Percentiles rank a stretch among this genome's conserved stretches.
Evolutionary conservation across 2,329 filamentous ascomycete genomes (phyloP).

Genomic region (Aureobasidium sp.): DNA sequence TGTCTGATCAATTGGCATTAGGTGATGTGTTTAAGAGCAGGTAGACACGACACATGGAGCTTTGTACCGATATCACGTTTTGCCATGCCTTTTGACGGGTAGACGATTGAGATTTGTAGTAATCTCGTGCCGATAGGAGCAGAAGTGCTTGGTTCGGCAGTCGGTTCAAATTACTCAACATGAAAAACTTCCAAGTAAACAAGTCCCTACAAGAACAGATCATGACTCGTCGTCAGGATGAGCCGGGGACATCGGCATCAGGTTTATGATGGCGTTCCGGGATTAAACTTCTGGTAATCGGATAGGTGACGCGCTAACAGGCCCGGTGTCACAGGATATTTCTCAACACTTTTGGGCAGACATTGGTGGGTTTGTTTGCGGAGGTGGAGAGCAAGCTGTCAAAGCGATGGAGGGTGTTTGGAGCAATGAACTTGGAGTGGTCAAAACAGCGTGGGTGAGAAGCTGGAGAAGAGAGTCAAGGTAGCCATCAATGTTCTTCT

Average conservation of each 20-base stretch:
- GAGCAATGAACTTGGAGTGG: neutral
- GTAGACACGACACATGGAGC: no score
- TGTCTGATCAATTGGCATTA: no score
- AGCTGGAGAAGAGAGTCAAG: neutral
- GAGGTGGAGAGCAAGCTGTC: neutral
- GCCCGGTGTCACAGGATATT: neutral
- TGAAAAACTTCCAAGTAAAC: neutral
- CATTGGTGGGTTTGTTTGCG: neutral
- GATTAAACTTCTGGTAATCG: neutral
- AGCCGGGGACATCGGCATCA: neutral
- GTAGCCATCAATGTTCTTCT: neutral
- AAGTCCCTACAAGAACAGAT: neutral
- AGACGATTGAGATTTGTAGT: neutral
- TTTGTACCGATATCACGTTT: neutral
- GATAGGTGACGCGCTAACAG: slow-evolving; percentile 7
- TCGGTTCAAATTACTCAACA: neutral
- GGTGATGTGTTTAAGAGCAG: no score
- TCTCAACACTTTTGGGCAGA: neutral
- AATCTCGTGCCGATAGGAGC: neutral
- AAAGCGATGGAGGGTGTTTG: neutral
- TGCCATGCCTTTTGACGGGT: neutral
- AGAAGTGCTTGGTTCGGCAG: neutral
- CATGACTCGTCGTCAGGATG: slow-evolving; percentile 1
- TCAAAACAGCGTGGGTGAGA: slow-evolving; percentile 3
- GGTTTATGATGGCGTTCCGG: neutral